Percentiles rank a stretch among this genome's conserved stretches.
These are phyloP conservation scores for Cercospora beticola DNA, from an alignment of 2,329 filamentous ascomycete species.

Conservation along the genomic window DNA sequence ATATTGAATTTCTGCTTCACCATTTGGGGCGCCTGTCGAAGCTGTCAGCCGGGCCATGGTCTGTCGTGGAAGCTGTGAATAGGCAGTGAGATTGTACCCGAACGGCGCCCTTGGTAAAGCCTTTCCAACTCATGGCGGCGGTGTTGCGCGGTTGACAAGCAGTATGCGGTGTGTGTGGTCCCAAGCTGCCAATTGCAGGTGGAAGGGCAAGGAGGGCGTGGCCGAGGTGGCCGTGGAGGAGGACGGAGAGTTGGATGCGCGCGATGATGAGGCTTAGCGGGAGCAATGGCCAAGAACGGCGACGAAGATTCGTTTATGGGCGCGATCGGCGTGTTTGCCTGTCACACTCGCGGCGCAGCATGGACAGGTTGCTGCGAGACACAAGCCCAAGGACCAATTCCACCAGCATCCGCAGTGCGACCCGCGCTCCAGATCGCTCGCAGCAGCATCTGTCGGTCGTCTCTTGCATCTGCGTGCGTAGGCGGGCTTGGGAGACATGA, in stretches of 20 bases:
- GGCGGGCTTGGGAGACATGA: neutral
- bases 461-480: neutral
- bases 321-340: neutral
- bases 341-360: neutral
- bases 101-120: conserved; percentile 84
- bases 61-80: neutral
- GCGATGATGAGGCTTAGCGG: conserved; percentile 6
- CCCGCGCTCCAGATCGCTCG: neutral
- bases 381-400: neutral
- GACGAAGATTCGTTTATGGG: neutral
- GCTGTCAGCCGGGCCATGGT: conserved; percentile 23
- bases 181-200: conserved; percentile 1
- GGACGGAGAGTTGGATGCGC: neutral
- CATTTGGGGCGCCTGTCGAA: conserved; percentile 74
- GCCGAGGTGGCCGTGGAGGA: neutral
- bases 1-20: conserved; percentile 92
- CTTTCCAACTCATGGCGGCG: conserved; percentile 86
- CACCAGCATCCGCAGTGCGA: neutral
- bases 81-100: conserved; percentile 60
- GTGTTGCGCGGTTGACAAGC: conserved; percentile 9
- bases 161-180: neutral
- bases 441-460: neutral
- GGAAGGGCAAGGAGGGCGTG: neutral
- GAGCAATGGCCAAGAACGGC: conserved; percentile 10
- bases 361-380: neutral